Conservation (phyloP, 495 filamentous ascomycete species). For the Gamarada debralockiae region DNA sequence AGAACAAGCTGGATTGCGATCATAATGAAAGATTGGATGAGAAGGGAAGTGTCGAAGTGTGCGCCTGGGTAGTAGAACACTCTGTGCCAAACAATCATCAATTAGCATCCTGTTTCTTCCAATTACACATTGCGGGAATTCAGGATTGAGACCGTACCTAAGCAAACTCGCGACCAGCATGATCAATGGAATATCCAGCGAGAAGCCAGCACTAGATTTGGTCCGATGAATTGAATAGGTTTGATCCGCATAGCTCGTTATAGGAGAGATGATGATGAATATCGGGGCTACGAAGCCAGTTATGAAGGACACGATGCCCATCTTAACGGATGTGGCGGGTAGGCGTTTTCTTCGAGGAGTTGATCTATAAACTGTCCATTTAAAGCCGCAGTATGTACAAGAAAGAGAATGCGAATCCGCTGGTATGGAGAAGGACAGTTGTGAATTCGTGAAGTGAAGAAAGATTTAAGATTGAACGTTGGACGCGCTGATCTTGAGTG, state of each 20-base stretch:
- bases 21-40: constrained; percentile 86
- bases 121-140: no score
- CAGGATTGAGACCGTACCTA: constrained; percentile 54
- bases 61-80: constrained; percentile 95
- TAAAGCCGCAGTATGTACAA: constrained; percentile 4
- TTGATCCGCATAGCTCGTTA: constrained; percentile 89
- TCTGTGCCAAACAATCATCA: constrained; percentile 39
- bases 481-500: no score
- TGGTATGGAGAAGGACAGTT: background rate
- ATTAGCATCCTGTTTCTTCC: no score
- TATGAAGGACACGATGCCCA: constrained; percentile 27
- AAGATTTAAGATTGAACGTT: background rate
- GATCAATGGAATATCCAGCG: constrained; percentile 85
- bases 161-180: constrained; percentile 94
- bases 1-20: constrained; percentile 76
- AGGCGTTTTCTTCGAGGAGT: background rate
- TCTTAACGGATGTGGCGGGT: constrained; percentile 6
- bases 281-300: constrained; percentile 48
- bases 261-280: constrained; percentile 73
- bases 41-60: constrained; percentile 71
- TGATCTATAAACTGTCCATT: constrained; percentile 7
- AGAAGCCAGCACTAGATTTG: constrained; percentile 83
- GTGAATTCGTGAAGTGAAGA: background rate
- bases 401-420: background rate
- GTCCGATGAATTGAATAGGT: constrained; percentile 81